A percentile compares a stretch with the other conserved stretches of the same genome.
These are phyloP conservation scores for Aspergillus candidus DNA, from an alignment of 2,329 filamentous ascomycete genomes.

Conservation along the genomic window DNA sequence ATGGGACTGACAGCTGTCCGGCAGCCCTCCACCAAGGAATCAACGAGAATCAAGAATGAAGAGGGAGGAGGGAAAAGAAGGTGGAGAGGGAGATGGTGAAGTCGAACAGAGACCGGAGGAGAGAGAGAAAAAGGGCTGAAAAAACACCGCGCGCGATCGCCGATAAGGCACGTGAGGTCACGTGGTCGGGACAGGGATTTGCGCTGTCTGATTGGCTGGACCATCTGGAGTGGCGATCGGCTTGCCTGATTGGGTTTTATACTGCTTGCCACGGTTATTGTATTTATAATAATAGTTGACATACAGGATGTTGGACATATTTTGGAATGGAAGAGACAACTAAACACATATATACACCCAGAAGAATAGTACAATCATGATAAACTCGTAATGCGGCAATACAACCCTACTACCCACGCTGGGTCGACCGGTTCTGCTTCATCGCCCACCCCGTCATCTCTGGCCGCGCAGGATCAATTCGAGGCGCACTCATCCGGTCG, in stretches of 20 bases:
- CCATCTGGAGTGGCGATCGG: background rate
- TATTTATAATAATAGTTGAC: too few species aligned
- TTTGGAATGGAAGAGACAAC: too few species aligned
- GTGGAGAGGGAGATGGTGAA: constrained; percentile 12
- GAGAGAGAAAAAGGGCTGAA: constrained; percentile 10
- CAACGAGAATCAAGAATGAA: constrained; percentile 12
- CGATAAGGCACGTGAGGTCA: constrained; percentile 16
- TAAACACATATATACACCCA: too few species aligned
- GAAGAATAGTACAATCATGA: too few species aligned
- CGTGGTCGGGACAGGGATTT: constrained; percentile 6
- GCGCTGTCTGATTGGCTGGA: constrained; percentile 1
- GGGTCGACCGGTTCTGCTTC: constrained; percentile 37
- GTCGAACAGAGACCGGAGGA: constrained; percentile 16
- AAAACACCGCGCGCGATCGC: background rate
- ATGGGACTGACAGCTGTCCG: constrained; percentile 18
- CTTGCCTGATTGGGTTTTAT: background rate
- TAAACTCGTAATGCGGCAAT: too few species aligned
- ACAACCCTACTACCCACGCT: constrained; percentile 14
- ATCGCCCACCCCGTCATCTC: constrained; percentile 42
- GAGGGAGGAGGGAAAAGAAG: constrained; percentile 11
- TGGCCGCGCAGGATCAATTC: constrained; percentile 39
- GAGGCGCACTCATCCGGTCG: constrained; percentile 56
- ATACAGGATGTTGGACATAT: too few species aligned
- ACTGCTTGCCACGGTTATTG: too few species aligned
- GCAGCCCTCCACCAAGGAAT: constrained; percentile 22